Base-by-base conservation (phyloP, 1,139 yeast genomes). In the Keqinozyma sinolaborantium region DNA sequence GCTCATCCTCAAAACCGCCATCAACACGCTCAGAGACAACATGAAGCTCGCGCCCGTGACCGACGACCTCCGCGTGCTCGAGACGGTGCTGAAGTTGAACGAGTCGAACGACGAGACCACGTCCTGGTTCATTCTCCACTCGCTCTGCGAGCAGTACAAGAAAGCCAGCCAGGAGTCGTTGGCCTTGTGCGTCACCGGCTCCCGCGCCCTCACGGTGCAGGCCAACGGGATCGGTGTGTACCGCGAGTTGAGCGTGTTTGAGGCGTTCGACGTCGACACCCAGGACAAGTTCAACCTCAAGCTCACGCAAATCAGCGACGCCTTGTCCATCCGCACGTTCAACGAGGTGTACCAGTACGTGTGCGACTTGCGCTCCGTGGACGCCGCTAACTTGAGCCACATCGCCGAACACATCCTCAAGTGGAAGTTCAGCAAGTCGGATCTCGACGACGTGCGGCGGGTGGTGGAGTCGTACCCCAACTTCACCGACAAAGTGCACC, bases 81-180 rank as follows among this genome's bases (percentile, higher is more conserved):
- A 58, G 10, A 51, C 66, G 2, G 42, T 60, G 5, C 39, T 27
- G 4, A 30, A 27, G 15, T 27, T 41, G 4, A 3, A 23, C 7
- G 35, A 39, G 10, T 23, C 36, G 28, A 33, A 16, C 31, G 29
- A 26, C 26, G 27, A 27, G 31, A 28, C 32, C 30, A 34, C 48
- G 29, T 39, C 50, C 14, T 82, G 90, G 87, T 58, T 67, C 30
- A 73, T 77, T 40, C 70, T 83, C 34, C 76, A 74, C 36, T 65
- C 81, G 3, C 58, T 83, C 23, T 81, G 90, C 50, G 78, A 73
- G 35, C 95, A 86, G 46, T 67, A 83, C 35, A 72, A 70, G 38
- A 78, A 72, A 32, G 68, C 70, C 31, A 65, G 77, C 24, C 70
- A 70, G 37, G 92, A 84, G 47, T 69, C 80, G 3, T 41, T 60